A percentile compares a stretch with the other conserved stretches of the same genome.
Conservation (phyloP, 179 eudicot genomes). For the Gypsophila paniculata region DNA sequence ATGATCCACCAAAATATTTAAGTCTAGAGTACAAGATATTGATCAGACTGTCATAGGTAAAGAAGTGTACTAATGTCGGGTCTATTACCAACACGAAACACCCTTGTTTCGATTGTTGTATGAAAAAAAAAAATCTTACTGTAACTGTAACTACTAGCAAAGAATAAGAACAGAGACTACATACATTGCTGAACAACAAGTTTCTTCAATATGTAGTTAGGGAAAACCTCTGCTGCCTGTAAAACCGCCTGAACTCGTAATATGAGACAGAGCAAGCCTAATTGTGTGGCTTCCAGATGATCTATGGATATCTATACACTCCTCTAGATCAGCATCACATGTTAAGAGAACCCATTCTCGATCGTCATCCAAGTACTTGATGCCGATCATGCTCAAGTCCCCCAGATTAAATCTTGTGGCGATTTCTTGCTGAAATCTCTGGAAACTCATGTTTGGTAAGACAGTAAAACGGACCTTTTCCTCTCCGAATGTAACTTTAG, state of each 20-base stretch:
- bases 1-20: conserved; percentile 15
- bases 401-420: conserved; percentile 53
- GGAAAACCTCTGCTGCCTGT: conserved; percentile 48
- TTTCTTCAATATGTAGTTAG: conserved; percentile 26
- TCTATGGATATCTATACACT: conserved; percentile 66
- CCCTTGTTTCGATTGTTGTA: not conserved
- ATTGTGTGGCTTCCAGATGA: conserved; percentile 51
- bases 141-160: conserved; percentile 24
- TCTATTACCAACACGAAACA: conserved; percentile 15
- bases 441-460: conserved; percentile 50
- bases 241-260: conserved; percentile 48
- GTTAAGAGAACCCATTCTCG: conserved; percentile 86
- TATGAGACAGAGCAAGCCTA: conserved; percentile 48
- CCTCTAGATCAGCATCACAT: conserved; percentile 86
- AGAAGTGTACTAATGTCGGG: conserved; percentile 16
- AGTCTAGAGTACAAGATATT: conserved; percentile 16
- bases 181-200: conserved; percentile 27
- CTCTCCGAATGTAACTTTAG: conserved; percentile 62
- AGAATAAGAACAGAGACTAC: conserved; percentile 29
- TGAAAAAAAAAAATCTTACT: conserved; percentile 13
- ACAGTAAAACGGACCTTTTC: conserved; percentile 63
- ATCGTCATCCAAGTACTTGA: conserved; percentile 85
- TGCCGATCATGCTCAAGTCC: conserved; percentile 40
- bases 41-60: conserved; percentile 17
- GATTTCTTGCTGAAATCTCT: conserved; percentile 51